Conservation (phyloP, 164 flowering plant genomes). For the Vitis vinifera region ASM3070453v1 NC_081806.1:3461001-3461500, state of each 20-base stretch:
- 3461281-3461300: background rate
- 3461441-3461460: background rate
- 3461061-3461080: background rate
- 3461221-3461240: too few relatives aligned
- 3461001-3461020: constrained; percentile 27
- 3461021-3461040: constrained; percentile 38
- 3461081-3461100: background rate
- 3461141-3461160: background rate
- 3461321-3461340: background rate
- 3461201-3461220: background rate
- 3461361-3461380: background rate
- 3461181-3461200: background rate
- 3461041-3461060: constrained; percentile 37
- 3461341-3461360: background rate
- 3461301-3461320: background rate
- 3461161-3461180: background rate
- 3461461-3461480: background rate
- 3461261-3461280: too few relatives aligned
- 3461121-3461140: too few relatives aligned
- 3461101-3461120: too few relatives aligned
- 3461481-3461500: background rate
- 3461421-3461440: background rate
- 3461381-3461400: background rate
- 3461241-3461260: too few relatives aligned
- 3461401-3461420: background rate